A percentile compares a stretch with the other conserved stretches of the same genome.
These are phyloP conservation scores for Hordeum marinum DNA, from an alignment of 176 grass and related monocot genomes.

Conservation along the genomic window DNA sequence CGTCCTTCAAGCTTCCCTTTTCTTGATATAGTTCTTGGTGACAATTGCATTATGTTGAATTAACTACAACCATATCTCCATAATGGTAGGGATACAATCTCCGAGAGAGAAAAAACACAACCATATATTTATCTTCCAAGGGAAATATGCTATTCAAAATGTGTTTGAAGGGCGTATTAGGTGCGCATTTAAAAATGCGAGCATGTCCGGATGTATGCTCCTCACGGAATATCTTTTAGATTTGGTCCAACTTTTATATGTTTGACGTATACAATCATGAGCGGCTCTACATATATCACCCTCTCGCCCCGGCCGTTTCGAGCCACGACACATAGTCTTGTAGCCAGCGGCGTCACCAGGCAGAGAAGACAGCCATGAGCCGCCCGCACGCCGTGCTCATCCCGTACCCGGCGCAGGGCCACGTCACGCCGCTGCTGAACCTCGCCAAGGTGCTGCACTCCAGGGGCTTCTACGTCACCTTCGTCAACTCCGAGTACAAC, in stretches of 20 bases:
- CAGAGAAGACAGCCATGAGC: not conserved
- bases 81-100: too few relatives aligned
- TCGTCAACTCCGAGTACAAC: constrained; percentile 57
- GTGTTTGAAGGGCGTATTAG: not conserved
- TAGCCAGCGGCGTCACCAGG: not conserved
- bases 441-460: constrained; percentile 50
- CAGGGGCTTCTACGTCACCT: constrained; percentile 52
- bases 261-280: not conserved
- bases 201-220: not conserved
- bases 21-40: not conserved
- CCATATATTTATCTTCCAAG: too few relatives aligned
- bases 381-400: constrained; percentile 42
- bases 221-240: too few relatives aligned
- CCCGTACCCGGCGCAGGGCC: constrained; percentile 46
- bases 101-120: too few relatives aligned
- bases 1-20: too few relatives aligned
- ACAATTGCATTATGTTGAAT: too few relatives aligned
- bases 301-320: not conserved
- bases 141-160: not conserved
- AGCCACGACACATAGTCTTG: not conserved
- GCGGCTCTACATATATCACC: not conserved
- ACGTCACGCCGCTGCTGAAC: constrained; percentile 49
- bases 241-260: not conserved
- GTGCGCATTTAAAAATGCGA: not conserved
- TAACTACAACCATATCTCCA: too few relatives aligned